Percentiles rank a stretch among this genome's conserved stretches.
Conservation (phyloP, 352 stramenopile genomes). For the Phytopythium ostracodes region DNA sequence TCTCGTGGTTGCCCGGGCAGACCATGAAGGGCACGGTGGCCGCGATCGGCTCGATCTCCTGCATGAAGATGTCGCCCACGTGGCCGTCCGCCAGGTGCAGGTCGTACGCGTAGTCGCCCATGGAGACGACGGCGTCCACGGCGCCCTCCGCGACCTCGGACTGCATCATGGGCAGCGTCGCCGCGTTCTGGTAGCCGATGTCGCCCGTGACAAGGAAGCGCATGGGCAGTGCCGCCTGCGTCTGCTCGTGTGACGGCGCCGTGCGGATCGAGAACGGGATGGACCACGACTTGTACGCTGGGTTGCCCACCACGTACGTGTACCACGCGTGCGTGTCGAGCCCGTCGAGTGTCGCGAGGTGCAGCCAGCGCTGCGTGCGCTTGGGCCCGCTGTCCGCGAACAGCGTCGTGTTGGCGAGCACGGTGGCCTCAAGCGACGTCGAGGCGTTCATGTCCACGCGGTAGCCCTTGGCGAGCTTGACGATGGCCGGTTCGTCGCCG, state of each 20-base stretch:
- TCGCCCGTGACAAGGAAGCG: conserved; percentile 82
- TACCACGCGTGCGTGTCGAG: conserved; percentile 67
- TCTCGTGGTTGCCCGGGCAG: conserved; percentile 89
- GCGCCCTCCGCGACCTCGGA: conserved; percentile 70
- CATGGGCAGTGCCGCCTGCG: conserved; percentile 29
- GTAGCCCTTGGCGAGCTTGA: conserved; percentile 62
- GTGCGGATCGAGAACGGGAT: conserved; percentile 80
- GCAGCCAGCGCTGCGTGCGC: conserved; percentile 54
- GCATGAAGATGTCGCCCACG: conserved; percentile 90
- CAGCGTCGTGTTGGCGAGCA: conserved; percentile 46
- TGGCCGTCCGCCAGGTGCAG: conserved; percentile 73
- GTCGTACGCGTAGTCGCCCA: conserved; percentile 90
- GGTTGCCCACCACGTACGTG: conserved; percentile 82
- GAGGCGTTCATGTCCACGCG: conserved; percentile 30
- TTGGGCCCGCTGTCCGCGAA: conserved; percentile 69
- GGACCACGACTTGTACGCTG: conserved; percentile 64
- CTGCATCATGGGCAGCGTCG: conserved; percentile 87
- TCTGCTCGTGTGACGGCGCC: conserved; percentile 32
- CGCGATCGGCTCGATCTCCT: conserved; percentile 84
- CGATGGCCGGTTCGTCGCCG: conserved; percentile 28
- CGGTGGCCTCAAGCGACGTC: conserved; percentile 31
- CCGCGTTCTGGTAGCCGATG: conserved; percentile 87
- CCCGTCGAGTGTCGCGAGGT: conserved; percentile 59
- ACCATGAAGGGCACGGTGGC: conserved; percentile 88
- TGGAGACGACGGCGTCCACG: conserved; percentile 80